Evolutionary conservation across 2,329 filamentous ascomycete species (phyloP).

Genomic region (Apiospora sp.): DNA sequence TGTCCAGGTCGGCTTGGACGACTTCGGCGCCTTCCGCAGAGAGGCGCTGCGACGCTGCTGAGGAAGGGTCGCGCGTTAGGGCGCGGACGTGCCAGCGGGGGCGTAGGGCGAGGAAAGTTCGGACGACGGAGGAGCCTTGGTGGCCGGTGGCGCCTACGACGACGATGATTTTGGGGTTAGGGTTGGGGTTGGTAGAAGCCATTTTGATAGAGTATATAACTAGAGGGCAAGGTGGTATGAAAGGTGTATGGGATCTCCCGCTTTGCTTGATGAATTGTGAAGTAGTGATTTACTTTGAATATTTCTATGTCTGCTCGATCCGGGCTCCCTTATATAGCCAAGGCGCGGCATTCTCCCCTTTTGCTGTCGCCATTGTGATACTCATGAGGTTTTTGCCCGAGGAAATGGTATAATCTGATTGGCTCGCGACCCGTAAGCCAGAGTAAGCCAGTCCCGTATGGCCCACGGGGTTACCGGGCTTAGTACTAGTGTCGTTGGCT

Average conservation of each 20-base stretch:
- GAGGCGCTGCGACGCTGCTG: constrained; percentile 20
- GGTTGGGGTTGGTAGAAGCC: background rate
- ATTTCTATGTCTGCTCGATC: too few relatives aligned
- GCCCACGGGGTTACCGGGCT: constrained; percentile 15
- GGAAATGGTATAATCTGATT: constrained; percentile 9
- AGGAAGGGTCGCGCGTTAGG: constrained; percentile 29
- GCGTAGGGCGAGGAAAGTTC: constrained; percentile 27
- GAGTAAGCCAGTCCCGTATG: constrained; percentile 4
- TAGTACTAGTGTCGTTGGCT: background rate
- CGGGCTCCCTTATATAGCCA: background rate
- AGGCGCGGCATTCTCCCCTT: background rate
- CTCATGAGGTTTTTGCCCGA: background rate
- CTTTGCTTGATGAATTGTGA: background rate
- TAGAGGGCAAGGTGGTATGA: too few relatives aligned
- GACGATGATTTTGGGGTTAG: constrained; percentile 32
- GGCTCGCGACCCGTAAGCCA: constrained; percentile 19
- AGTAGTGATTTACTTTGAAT: background rate
- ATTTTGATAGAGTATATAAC: background rate
- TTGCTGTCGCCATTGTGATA: background rate
- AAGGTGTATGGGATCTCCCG: background rate
- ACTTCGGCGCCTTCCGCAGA: constrained; percentile 30
- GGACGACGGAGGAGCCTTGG: constrained; percentile 29
- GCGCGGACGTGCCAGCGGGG: constrained; percentile 31
- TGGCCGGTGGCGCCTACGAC: constrained; percentile 28
- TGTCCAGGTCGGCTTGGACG: constrained; percentile 27